Evolutionary conservation across 1,284 basidiomycete genomes (phyloP), one percentile per base, ranked within the genome.

Genomic region (Neonothopanus nambi): DNA sequence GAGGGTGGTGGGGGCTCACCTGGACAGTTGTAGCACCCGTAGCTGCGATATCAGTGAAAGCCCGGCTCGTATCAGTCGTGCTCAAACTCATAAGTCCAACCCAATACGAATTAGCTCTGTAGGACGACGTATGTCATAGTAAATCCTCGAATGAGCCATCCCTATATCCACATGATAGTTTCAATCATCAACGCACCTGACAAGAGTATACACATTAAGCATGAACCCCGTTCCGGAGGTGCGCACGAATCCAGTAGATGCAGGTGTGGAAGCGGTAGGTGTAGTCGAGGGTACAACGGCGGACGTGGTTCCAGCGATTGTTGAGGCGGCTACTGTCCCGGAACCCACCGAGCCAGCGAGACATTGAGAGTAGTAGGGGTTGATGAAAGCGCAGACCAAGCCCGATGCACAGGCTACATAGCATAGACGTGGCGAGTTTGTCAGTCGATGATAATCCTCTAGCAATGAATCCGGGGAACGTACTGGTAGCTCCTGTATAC

Each of bases 11-110:
- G 18, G 23, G 13, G 18, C 18, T 17, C 18, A 46, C 24, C n/a
- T n/a, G n/a, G n/a, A 85, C 79, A 11, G 75, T 76, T 1, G 83
- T 85, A 8, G 74, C 75, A 7, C 84, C 83, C 13, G 78, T 66
- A 4, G 63, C 69, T 0, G 76, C 80, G 42, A 85, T 81, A 59
- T 85, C 81, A 13, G 74, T 56, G 59, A 83, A 77, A 0, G 78
- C 74, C 39, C 65, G 61, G 61, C 77, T 70, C 66, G 80, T 78
- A 53, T 79, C 67, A 0, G 68, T 62, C 4, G 69, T 68, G 58
- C 64, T 71, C 48, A 67, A 68, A 2, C 73, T 69, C 54, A 62
- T 67, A 9, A 76, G 67, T n/a, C 75, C 74, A 24, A 75, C 70
- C 77, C 77, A 78, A 61, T 78, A 79, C 6, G 77, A 70, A 62